Evolutionary conservation across 208 protist genomes (phyloP).

Genomic region (Crithidia bombi): DNA sequence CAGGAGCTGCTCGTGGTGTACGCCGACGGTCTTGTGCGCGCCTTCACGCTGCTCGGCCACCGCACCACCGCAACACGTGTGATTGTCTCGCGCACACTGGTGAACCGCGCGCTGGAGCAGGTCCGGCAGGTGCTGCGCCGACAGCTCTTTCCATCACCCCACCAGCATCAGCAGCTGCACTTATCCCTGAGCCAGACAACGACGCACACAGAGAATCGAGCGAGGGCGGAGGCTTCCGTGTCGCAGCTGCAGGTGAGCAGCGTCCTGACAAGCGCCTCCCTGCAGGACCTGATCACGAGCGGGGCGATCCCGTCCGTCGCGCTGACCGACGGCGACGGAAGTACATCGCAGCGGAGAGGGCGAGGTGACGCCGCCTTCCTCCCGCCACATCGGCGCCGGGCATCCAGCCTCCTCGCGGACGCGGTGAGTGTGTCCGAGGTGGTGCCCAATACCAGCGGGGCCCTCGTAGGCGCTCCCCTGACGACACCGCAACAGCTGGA

Average conservation of each 20-base stretch:
- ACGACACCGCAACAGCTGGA: constrained; percentile 47
- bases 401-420: constrained; percentile 11
- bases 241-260: neutral
- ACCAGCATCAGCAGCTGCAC: neutral
- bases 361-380: neutral
- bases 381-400: neutral
- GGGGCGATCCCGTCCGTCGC: neutral
- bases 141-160: neutral
- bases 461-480: too few species aligned
- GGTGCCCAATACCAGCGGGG: too few species aligned
- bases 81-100: constrained; percentile 74
- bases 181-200: neutral
- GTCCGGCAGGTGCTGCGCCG: constrained; percentile 8
- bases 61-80: constrained; percentile 57
- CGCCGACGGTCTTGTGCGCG: constrained; percentile 73
- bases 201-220: neutral
- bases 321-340: neutral
- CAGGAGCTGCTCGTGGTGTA: constrained; percentile 79
- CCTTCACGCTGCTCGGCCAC: constrained; percentile 64
- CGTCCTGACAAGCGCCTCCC: neutral
- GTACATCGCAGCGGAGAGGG: neutral
- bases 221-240: neutral
- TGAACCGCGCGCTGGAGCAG: constrained; percentile 35
- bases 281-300: neutral
- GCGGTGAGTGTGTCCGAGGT: neutral